These are phyloP conservation scores for Pleurotus tuber-regium DNA, from an alignment of 768 basidiomycete genomes.

Conservation along the genomic window DNA sequence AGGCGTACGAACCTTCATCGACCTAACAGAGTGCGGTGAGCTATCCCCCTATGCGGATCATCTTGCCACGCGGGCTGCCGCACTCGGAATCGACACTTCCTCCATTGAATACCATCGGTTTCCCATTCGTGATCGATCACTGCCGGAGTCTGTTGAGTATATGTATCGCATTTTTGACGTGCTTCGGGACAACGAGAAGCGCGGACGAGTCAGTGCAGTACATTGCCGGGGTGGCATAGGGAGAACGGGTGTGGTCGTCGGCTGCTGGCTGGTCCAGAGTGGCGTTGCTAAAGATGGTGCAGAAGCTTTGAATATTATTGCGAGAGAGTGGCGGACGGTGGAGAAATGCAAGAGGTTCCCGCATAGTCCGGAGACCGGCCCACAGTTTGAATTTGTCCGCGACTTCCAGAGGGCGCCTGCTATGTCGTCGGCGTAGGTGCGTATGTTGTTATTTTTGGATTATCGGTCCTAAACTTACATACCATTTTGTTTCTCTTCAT, in stretches of 20 bases:
- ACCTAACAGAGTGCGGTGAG: conserved; percentile 81
- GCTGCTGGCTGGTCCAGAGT: conserved; percentile 77
- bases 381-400: conserved; percentile 73
- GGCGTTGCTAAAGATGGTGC: conserved; percentile 58
- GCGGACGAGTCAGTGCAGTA: conserved; percentile 64
- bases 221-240: conserved; percentile 83
- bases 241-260: conserved; percentile 54
- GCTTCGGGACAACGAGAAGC: conserved; percentile 55
- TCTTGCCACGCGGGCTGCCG: conserved; percentile 50
- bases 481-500: too few species aligned
- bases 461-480: too few species aligned
- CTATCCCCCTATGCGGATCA: conserved; percentile 60
- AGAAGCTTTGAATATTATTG: conserved; percentile 64
- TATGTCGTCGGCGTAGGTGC: conserved; percentile 4
- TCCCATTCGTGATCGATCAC: conserved; percentile 70
- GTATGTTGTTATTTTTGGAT: too few species aligned
- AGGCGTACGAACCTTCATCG: conserved; percentile 79
- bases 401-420: conserved; percentile 38
- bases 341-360: conserved; percentile 78
- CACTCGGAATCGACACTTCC: conserved; percentile 51
- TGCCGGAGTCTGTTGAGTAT: conserved; percentile 58
- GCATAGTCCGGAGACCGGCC: conserved; percentile 76
- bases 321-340: conserved; percentile 68
- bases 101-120: conserved; percentile 76
- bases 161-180: conserved; percentile 60